These are phyloP conservation scores for Filosporella fistucella DNA, from an alignment of 495 filamentous ascomycete genomes.

Conservation along the genomic window DNA sequence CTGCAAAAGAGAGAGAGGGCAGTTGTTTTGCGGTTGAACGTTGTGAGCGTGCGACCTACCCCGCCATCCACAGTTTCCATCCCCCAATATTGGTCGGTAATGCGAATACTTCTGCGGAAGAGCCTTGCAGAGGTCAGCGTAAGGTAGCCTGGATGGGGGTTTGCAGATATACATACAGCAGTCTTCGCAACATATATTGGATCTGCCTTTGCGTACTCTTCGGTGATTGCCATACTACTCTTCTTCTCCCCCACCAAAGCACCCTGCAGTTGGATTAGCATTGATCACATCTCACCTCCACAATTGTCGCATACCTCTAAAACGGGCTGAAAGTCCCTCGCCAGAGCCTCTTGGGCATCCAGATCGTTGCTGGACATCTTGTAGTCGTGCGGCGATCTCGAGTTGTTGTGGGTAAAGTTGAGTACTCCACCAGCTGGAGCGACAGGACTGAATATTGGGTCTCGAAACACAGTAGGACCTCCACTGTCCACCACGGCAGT, in stretches of 20 bases:
- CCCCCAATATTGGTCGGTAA: slow-evolving; percentile 82
- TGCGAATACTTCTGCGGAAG: slow-evolving; percentile 81
- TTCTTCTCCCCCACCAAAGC: slow-evolving; percentile 75
- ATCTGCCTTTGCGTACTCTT: slow-evolving; percentile 90
- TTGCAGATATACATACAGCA: slow-evolving; percentile 50
- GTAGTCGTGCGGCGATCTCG: slow-evolving; percentile 28
- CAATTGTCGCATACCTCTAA: slow-evolving; percentile 47
- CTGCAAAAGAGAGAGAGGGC: not conserved
- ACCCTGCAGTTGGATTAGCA: slow-evolving; percentile 51
- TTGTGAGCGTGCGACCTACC: slow-evolving; percentile 50
- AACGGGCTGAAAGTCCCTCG: slow-evolving; percentile 61
- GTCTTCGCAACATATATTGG: slow-evolving; percentile 82
- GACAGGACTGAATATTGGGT: slow-evolving; percentile 39
- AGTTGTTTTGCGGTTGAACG: not conserved
- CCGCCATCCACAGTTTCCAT: slow-evolving; percentile 98
- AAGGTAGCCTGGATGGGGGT: not conserved
- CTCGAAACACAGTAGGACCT: slow-evolving; percentile 23
- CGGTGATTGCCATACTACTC: slow-evolving; percentile 70
- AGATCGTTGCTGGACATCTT: slow-evolving; percentile 34
- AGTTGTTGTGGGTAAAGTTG: slow-evolving; percentile 21
- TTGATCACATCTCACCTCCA: slow-evolving; percentile 7
- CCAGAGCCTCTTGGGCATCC: slow-evolving; percentile 49
- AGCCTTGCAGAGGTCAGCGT: slow-evolving; percentile 45
- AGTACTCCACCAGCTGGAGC: slow-evolving; percentile 34
- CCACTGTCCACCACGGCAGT: slow-evolving; percentile 21